These are phyloP conservation scores for Gymnopilus dilepis DNA, from an alignment of 768 basidiomycete genomes.

Conservation along the genomic window DNA sequence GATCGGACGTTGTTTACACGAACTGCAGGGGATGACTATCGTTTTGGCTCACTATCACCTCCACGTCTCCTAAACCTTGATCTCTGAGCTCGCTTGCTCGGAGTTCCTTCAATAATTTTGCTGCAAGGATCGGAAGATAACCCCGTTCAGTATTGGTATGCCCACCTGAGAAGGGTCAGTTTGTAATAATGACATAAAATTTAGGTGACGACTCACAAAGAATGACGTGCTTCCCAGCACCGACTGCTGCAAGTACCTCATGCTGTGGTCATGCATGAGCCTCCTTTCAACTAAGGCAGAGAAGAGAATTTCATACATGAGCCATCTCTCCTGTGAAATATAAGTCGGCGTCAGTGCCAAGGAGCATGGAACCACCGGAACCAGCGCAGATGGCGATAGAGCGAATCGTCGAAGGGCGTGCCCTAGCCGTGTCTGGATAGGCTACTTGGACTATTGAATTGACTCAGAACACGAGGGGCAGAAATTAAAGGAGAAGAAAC, in stretches of 20 bases:
- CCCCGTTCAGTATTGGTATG: constrained; percentile 97
- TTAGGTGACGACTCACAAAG: constrained; percentile 64
- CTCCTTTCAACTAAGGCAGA: constrained; percentile 20
- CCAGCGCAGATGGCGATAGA: constrained; percentile 93
- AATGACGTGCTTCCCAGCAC: constrained; percentile 77
- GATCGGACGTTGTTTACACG: constrained; percentile 45
- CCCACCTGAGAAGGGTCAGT: constrained; percentile 57
- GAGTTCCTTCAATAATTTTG: constrained; percentile 62
- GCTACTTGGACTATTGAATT: constrained; percentile 68
- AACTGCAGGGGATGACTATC: constrained; percentile 80
- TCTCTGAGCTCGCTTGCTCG: constrained; percentile 36
- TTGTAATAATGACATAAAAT: constrained; percentile 34
- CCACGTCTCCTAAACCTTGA: constrained; percentile 46
- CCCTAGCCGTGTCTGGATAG: constrained; percentile 39
- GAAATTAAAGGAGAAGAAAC: constrained; percentile 24
- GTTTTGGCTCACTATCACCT: constrained; percentile 72
- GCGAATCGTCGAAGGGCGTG: constrained; percentile 42
- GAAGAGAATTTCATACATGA: constrained; percentile 60
- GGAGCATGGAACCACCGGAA: constrained; percentile 80
- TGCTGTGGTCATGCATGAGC: constrained; percentile 57
- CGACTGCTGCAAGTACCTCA: constrained; percentile 83
- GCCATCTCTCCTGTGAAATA: constrained; percentile 94
- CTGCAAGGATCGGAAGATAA: constrained; percentile 78
- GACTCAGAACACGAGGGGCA: constrained; percentile 25
- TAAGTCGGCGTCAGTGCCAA: constrained; percentile 77